Evolutionary conservation across 2,329 filamentous ascomycete genomes (phyloP).

Genomic region (Botrytis hyacinthi): DNA sequence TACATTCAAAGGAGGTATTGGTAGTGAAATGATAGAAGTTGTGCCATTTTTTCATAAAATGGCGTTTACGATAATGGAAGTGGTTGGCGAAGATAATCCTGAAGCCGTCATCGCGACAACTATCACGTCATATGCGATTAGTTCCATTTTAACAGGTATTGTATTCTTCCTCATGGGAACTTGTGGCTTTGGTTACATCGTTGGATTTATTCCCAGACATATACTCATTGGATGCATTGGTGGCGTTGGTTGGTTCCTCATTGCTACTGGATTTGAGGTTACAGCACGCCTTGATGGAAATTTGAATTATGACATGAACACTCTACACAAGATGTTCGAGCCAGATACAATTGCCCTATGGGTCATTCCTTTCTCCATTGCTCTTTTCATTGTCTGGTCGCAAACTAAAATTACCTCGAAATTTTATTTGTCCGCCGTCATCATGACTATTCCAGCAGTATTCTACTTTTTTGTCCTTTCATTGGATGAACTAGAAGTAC

Average conservation of each 20-base stretch:
- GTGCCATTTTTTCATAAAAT: conserved; percentile 99
- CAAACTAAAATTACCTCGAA: conserved; percentile 77
- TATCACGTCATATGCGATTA: conserved; percentile 85
- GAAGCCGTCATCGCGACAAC: conserved; percentile 91
- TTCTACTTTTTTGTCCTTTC: conserved; percentile 77
- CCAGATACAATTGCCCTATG: conserved; percentile 77
- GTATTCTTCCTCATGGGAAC: conserved; percentile 90
- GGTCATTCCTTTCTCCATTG: conserved; percentile 74
- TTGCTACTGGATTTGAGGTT: conserved; percentile 90
- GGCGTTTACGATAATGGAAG: conserved; percentile 80
- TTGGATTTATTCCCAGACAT: conserved; percentile 94
- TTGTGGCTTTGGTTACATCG: conserved; percentile 84
- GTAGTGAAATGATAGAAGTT: conserved; percentile 97
- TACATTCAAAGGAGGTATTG: conserved; percentile 85
- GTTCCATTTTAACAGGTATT: conserved; percentile 83
- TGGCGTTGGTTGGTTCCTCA: conserved; percentile 91
- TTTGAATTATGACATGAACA: conserved; percentile 76
- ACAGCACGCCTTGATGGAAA: conserved; percentile 84
- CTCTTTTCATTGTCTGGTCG: conserved; percentile 71
- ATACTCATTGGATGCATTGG: conserved; percentile 97
- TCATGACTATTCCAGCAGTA: conserved; percentile 70
- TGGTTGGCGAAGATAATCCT: conserved; percentile 75
- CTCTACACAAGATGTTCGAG: conserved; percentile 70
- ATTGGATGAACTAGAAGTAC: conserved; percentile 65
- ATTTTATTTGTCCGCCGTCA: conserved; percentile 83